Evolutionary conservation across 2,329 filamentous ascomycete genomes (phyloP).

Genomic region (Aspergillus calidoustus): DNA sequence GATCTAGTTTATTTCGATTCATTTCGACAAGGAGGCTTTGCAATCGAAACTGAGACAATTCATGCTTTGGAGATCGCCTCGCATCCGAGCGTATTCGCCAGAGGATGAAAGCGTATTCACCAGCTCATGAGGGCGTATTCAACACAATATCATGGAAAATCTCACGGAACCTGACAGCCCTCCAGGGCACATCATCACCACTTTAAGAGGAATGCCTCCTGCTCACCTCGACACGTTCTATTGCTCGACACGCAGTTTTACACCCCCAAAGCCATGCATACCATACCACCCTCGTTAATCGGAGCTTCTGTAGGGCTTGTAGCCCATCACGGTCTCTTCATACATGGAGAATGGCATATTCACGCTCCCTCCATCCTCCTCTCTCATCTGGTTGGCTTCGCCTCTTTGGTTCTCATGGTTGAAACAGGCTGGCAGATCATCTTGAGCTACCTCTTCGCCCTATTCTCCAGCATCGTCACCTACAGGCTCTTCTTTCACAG

Average conservation of each 20-base stretch:
- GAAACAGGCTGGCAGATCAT: constrained; percentile 6
- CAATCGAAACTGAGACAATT: neutral
- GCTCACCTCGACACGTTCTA: neutral
- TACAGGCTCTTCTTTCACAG: constrained; percentile 49
- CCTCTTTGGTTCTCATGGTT: neutral
- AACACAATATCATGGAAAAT: neutral
- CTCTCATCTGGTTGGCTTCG: constrained; percentile 15
- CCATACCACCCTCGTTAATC: neutral
- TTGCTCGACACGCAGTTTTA: neutral
- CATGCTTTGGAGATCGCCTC: neutral
- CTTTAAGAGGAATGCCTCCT: neutral
- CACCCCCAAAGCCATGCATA: neutral
- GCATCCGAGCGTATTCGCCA: neutral
- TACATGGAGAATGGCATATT: constrained; percentile 27
- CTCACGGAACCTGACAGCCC: neutral
- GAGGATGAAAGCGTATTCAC: neutral
- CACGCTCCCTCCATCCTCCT: constrained; percentile 21
- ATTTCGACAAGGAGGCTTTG: neutral
- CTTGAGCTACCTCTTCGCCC: constrained; percentile 10
- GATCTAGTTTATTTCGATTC: neutral
- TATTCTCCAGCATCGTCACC: constrained; percentile 40
- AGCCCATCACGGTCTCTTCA: constrained; percentile 18
- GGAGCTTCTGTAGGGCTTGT: neutral
- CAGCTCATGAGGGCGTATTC: neutral
- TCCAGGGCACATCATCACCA: neutral